Conservation (phyloP, 2,329 filamentous ascomycete species). For the Microcyclospora pomicola region DNA sequence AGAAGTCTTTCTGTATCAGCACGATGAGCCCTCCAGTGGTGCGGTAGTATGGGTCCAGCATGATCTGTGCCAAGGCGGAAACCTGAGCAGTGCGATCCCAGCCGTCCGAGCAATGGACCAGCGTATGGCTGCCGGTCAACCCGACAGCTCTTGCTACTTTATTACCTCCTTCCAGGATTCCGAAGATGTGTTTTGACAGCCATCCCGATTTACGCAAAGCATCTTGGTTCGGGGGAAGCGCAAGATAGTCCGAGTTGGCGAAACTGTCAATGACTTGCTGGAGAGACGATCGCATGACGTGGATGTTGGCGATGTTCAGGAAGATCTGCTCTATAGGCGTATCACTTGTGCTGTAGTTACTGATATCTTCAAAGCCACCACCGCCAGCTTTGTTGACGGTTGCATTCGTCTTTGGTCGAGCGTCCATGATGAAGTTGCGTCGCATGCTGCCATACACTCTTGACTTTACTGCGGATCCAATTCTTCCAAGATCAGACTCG, state of each 20-base stretch:
- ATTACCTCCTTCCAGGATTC: conserved; percentile 69
- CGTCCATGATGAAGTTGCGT: conserved; percentile 88
- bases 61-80: conserved; percentile 78
- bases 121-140: conserved; percentile 81
- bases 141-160: conserved; percentile 80
- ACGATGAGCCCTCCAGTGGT: conserved; percentile 92
- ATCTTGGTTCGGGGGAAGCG: conserved; percentile 68
- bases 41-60: conserved; percentile 89
- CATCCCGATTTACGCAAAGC: conserved; percentile 72
- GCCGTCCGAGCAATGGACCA: conserved; percentile 96
- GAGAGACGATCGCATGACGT: conserved; percentile 89
- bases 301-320: conserved; percentile 93
- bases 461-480: conserved; percentile 5
- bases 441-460: conserved; percentile 80
- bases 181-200: conserved; percentile 68
- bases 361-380: conserved; percentile 93
- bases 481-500: conserved; percentile 5
- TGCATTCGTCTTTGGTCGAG: conserved; percentile 84
- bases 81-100: conserved; percentile 97
- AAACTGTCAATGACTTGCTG: conserved; percentile 77
- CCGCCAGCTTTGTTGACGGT: conserved; percentile 88
- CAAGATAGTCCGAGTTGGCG: conserved; percentile 81
- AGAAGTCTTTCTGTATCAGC: conserved; percentile 91
- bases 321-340: conserved; percentile 54
- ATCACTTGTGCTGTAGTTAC: conserved; percentile 75